Base-by-base conservation (phyloP, 305 asterid genomes). In the Rubia occidens region DNA sequence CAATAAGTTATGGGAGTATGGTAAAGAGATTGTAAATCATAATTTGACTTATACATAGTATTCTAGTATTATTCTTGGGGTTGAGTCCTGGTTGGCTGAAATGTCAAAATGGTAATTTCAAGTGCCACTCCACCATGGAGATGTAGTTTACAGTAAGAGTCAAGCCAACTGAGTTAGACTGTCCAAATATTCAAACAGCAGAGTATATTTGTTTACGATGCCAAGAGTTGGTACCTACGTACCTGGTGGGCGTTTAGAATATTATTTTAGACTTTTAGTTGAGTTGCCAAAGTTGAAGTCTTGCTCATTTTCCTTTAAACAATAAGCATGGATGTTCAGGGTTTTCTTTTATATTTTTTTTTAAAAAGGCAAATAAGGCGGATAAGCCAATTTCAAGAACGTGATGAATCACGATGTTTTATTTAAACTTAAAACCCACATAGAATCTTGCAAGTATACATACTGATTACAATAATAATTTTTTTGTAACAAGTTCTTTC, bases 211-310 rank as follows among this genome's bases (percentile, higher is more conserved):
- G 55, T 49, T 49, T 49, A 49, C n/a, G 53, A 45, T 55, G 6
- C 60, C 20, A 3, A 21, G 3, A 55, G 60, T 55, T 21, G 26
- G 20, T 18, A 53, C 59, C 29, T 55, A 49, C 20, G 20, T 49
- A 49, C 21, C 2, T 20, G 5, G 63, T 58, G 8, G 35, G 39
- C 17, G 4, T 58, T 58, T 10, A 7, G 24, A 2, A n/a, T n/a
- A 24, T 24, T 56, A 56, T 21, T 21, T 58, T 47, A 47, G 14
- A 8, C 1, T 47, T 9, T 47, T 58, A 26, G 40, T 20, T 56
- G 63, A 58, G 63, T 58, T 21, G 63, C 63, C 63, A 58, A 58
- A 58, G 35, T 58, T 24, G 63, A 58, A 58, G 35, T 58, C 32
- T 20, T 24, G 39, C 17, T 26, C 37, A 21, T 58, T 24, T 58